Percentiles rank a stretch among this genome's conserved stretches.
These are phyloP conservation scores for Phaeolepiota aurea DNA, from an alignment of 768 basidiomycete species.

Conservation along the genomic window DNA sequence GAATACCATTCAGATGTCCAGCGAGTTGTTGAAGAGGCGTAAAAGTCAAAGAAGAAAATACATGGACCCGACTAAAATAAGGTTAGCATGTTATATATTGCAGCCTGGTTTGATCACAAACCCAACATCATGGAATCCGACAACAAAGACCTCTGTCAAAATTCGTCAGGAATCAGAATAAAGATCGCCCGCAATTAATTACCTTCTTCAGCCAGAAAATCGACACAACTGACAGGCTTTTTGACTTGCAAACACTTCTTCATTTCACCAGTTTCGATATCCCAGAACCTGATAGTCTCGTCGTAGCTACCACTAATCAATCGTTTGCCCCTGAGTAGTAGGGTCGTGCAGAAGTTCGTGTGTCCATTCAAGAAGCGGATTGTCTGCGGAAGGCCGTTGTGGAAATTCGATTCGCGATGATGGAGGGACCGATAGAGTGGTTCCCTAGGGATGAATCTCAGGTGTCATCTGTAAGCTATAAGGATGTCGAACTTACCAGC, in stretches of 20 bases:
- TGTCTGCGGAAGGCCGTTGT: slow-evolving; percentile 63
- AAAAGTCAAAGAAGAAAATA: slow-evolving; percentile 82
- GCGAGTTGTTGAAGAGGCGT: slow-evolving; percentile 77
- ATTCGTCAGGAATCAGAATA: neutral
- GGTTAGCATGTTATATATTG: neutral
- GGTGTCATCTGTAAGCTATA: neutral
- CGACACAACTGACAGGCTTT: slow-evolving; percentile 87
- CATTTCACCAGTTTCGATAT: slow-evolving; percentile 52
- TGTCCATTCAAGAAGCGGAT: slow-evolving; percentile 78
- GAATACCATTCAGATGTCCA: slow-evolving; percentile 83
- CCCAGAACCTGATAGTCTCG: slow-evolving; percentile 91
- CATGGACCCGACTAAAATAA: slow-evolving; percentile 66
- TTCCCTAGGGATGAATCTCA: slow-evolving; percentile 21
- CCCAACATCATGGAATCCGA: slow-evolving; percentile 92
- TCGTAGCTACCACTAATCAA: slow-evolving; percentile 89
- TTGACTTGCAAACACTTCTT: slow-evolving; percentile 78
- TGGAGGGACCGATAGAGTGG: slow-evolving; percentile 75
- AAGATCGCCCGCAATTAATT: slow-evolving; percentile 6
- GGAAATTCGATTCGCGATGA: slow-evolving; percentile 81
- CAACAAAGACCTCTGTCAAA: slow-evolving; percentile 72
- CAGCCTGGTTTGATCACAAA: slow-evolving; percentile 22
- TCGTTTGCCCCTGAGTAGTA: slow-evolving; percentile 68
- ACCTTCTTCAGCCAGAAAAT: slow-evolving; percentile 80
- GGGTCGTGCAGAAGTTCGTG: slow-evolving; percentile 80
- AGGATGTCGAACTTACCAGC: slow-evolving; percentile 49